These are phyloP conservation scores for Heliamphora exappendiculata DNA, from an alignment of 148 eudicot species.

Conservation along the genomic window DNA sequence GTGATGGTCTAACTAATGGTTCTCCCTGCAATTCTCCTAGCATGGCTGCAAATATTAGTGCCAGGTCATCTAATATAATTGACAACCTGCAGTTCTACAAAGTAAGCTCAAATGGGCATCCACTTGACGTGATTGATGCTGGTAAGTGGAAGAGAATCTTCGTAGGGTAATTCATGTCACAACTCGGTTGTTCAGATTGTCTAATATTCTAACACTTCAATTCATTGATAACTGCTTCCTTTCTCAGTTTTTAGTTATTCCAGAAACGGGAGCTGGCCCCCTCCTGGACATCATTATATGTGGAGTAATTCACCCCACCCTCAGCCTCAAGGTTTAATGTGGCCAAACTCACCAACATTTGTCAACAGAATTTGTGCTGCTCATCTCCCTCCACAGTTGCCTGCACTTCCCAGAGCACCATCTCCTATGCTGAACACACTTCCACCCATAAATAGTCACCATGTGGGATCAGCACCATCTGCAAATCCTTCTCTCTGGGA, in stretches of 20 bases:
- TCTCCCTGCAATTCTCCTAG: conserved; percentile 29
- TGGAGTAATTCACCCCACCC: conserved; percentile 51
- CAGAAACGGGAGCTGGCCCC: conserved; percentile 45
- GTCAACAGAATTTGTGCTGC: conserved; percentile 36
- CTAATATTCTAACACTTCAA: conserved; percentile 1
- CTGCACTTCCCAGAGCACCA: conserved; percentile 41
- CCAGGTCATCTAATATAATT: conserved; percentile 31
- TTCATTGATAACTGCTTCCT: conserved; percentile 13
- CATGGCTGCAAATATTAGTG: conserved; percentile 28
- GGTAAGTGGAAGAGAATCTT: conserved; percentile 16
- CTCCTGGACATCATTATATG: conserved; percentile 44
- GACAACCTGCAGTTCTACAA: conserved; percentile 41
- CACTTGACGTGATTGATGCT: conserved; percentile 42
- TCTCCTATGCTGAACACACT: conserved; percentile 45
- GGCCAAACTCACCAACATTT: conserved; percentile 58
- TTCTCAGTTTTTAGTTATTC: conserved; percentile 45
- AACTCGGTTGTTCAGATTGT: not conserved
- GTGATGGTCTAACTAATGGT: conserved; percentile 46
- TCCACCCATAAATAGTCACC: conserved; percentile 45
- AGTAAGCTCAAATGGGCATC: conserved; percentile 35
- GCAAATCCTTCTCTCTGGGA: conserved; percentile 72
- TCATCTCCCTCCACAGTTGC: conserved; percentile 42
- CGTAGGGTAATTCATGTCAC: not conserved
- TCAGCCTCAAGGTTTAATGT: conserved; percentile 43
- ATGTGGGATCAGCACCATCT: conserved; percentile 72